These are phyloP conservation scores for Geranium brycei DNA, from an alignment of 345 rosid genomes.

Conservation along the genomic window DNA sequence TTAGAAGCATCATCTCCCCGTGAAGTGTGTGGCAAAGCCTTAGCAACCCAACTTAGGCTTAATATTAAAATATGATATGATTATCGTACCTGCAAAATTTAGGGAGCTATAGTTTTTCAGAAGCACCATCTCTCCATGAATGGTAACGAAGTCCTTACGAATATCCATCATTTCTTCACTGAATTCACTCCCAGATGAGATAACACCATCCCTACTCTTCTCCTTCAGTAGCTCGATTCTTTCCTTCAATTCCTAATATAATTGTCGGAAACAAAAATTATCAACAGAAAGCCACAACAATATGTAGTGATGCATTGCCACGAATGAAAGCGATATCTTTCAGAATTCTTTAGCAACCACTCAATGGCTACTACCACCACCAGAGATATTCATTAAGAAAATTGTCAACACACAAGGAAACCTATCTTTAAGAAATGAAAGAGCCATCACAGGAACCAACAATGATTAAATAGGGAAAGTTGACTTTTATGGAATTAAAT, in stretches of 20 bases:
- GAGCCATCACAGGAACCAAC: too few relatives aligned
- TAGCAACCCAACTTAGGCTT: too few relatives aligned
- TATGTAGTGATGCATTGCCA: not conserved
- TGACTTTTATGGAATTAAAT: too few relatives aligned
- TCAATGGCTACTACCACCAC: too few relatives aligned
- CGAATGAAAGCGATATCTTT: too few relatives aligned
- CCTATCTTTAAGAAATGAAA: too few relatives aligned
- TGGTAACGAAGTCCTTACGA: constrained; percentile 73
- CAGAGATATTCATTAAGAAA: too few relatives aligned
- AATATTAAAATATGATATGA: not conserved
- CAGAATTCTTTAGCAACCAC: too few relatives aligned
- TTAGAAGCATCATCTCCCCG: too few relatives aligned
- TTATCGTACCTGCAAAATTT: constrained; percentile 62
- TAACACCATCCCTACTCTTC: constrained; percentile 38
- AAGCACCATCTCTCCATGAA: constrained; percentile 95
- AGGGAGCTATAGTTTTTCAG: constrained; percentile 83
- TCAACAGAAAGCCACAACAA: not conserved
- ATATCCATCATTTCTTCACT: constrained; percentile 91
- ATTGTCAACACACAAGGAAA: too few relatives aligned
- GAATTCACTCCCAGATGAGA: constrained; percentile 53
- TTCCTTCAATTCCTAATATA: constrained; percentile 64
- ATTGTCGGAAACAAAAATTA: not conserved
- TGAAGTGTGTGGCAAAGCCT: too few relatives aligned
- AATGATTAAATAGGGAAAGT: too few relatives aligned
- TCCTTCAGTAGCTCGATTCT: constrained; percentile 56